Evolutionary conservation across 75 land plant species (phyloP).

Genomic region (Pinus albicaulis): DNA sequence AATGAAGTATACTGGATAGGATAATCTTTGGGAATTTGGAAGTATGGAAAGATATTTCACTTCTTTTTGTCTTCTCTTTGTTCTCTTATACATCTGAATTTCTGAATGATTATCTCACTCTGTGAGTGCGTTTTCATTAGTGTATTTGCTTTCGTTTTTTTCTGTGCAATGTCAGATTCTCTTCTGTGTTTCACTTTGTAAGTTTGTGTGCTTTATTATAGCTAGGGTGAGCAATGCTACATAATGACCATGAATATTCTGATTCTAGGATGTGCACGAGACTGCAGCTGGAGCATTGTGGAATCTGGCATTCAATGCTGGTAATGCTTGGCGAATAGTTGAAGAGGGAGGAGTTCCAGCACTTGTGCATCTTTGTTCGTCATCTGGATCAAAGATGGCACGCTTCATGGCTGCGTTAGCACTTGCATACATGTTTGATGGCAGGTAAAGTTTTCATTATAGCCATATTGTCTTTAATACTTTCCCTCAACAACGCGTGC

Average conservation of each 20-base stretch:
- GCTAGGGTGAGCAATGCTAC: background rate
- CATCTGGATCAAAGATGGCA: constrained; percentile 95
- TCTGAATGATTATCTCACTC: too few species aligned
- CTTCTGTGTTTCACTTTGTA: background rate
- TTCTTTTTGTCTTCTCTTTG: too few species aligned
- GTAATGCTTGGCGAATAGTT: constrained; percentile 96
- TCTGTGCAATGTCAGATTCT: background rate
- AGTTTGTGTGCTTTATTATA: background rate
- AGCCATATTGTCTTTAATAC: background rate
- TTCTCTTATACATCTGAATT: too few species aligned
- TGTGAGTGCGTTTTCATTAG: too few species aligned
- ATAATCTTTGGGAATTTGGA: too few species aligned
- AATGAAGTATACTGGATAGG: too few species aligned
- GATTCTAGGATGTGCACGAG: constrained; percentile 93
- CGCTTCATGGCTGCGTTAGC: constrained; percentile 99
- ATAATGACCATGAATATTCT: background rate
- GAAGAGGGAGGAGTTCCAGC: constrained; percentile 96
- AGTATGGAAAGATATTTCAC: too few species aligned
- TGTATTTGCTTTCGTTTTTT: too few species aligned
- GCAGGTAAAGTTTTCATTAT: constrained; percentile 53
- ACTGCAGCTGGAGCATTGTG: constrained; percentile 99
- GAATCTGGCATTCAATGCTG: constrained; percentile 98
- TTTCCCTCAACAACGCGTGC: background rate
- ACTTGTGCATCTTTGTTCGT: constrained; percentile 87
- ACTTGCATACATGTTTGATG: constrained; percentile 99